A percentile compares a stretch with the other conserved stretches of the same genome.
These are phyloP conservation scores for Suhomyces anneliseae DNA, from an alignment of 1,139 yeast species.

Conservation along the genomic window DNA sequence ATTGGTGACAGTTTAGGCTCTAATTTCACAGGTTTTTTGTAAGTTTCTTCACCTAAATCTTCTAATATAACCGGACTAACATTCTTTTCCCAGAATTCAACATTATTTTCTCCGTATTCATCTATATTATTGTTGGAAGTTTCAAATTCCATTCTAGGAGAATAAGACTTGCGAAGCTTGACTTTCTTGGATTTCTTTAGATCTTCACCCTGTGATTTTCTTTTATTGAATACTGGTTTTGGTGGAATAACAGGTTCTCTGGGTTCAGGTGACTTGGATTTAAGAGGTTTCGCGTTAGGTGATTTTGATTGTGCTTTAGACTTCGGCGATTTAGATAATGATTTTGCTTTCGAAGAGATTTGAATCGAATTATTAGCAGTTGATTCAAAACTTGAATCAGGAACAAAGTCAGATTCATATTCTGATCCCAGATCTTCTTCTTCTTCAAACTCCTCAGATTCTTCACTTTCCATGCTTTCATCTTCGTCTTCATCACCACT, in stretches of 20 bases:
- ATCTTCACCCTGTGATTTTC: background rate
- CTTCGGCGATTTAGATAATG: background rate
- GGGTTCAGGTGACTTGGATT: background rate
- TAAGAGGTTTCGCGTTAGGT: background rate
- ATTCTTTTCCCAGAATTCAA: slow-evolving; percentile 27
- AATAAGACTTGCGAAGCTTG: slow-evolving; percentile 4
- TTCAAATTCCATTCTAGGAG: slow-evolving; percentile 20
- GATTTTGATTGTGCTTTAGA: background rate
- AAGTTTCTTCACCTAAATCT: slow-evolving; percentile 1
- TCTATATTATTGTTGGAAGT: slow-evolving; percentile 36
- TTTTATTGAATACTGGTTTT: background rate
- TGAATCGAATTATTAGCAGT: slow-evolving; percentile 1
- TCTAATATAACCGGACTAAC: slow-evolving; percentile 10
- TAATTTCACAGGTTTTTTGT: background rate
- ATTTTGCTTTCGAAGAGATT: background rate
- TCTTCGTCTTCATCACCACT: background rate
- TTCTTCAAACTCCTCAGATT: background rate
- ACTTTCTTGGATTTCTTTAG: slow-evolving; percentile 2
- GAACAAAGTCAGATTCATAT: slow-evolving; percentile 5
- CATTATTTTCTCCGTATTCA: slow-evolving; percentile 37
- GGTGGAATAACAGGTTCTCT: background rate
- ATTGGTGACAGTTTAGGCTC: slow-evolving; percentile 11
- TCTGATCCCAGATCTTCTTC: slow-evolving; percentile 1
- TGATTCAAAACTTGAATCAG: slow-evolving; percentile 6
- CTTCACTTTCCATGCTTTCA: background rate